Evolutionary conservation across 257 asterid genomes (phyloP).

Genomic region (Solanum chaucha): DNA sequence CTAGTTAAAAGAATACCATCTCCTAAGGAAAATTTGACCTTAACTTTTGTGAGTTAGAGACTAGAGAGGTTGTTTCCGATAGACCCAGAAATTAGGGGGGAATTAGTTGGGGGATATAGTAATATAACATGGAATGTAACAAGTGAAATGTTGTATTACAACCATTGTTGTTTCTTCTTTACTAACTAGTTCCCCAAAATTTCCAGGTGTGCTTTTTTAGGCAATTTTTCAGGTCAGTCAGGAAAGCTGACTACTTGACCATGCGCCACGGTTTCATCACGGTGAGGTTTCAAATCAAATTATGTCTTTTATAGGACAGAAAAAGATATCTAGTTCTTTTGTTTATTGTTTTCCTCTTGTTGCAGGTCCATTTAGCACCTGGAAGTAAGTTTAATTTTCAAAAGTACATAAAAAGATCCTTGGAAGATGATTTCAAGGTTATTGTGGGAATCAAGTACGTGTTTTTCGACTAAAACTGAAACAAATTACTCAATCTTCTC

Average conservation of each 20-base stretch:
- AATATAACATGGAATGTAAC: not conserved
- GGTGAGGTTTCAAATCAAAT: slow-evolving; percentile 30
- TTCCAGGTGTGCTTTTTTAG: slow-evolving; percentile 73
- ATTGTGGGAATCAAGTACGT: slow-evolving; percentile 83
- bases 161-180: not conserved
- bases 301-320: not conserved
- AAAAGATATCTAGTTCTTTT: not conserved
- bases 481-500: not conserved
- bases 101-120: not conserved
- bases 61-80: not conserved
- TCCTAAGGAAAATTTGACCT: not conserved
- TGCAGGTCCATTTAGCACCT: slow-evolving; percentile 89
- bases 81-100: not conserved
- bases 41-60: not conserved
- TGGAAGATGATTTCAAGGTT: slow-evolving; percentile 95
- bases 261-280: slow-evolving; percentile 87
- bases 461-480: not conserved
- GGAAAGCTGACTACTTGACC: slow-evolving; percentile 73
- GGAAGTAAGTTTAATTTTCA: slow-evolving; percentile 93
- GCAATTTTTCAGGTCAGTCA: slow-evolving; percentile 73
- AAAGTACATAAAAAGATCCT: slow-evolving; percentile 81
- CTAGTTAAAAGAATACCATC: not conserved
- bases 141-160: not conserved
- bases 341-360: not conserved
- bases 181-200: not conserved